Conservation (phyloP, 2,329 filamentous ascomycete species). For the Colletotrichum scovillei region DNA sequence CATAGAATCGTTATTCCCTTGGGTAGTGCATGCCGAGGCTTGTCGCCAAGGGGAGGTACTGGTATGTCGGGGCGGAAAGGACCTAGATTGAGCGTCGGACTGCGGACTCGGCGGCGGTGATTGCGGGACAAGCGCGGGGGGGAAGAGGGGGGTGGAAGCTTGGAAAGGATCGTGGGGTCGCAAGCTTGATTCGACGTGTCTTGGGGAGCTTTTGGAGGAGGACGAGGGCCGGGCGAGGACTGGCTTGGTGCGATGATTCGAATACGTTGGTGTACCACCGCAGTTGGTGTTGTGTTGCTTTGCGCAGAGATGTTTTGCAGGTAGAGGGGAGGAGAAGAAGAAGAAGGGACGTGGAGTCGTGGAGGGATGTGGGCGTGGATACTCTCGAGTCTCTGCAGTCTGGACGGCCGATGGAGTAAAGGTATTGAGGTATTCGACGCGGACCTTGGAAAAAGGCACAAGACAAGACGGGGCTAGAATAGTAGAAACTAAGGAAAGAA, state of each 20-base stretch:
- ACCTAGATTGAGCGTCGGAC: constrained; percentile 13
- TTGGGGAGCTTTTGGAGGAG: not conserved
- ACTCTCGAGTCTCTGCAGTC: not conserved
- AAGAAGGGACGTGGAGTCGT: not conserved
- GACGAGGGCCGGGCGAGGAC: not conserved
- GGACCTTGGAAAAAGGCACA: constrained; percentile 18
- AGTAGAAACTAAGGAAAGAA: too few species aligned
- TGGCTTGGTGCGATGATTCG: not conserved
- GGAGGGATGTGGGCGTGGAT: not conserved
- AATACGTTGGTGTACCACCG: not conserved
- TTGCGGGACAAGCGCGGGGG: constrained; percentile 27
- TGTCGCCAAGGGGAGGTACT: constrained; percentile 28
- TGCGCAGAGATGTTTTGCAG: not conserved
- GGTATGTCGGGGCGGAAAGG: constrained; percentile 7
- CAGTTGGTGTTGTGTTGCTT: constrained; percentile 8
- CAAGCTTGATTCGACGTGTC: not conserved
- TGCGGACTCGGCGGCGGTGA: constrained; percentile 10
- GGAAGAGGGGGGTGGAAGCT: constrained; percentile 9
- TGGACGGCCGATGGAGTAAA: not conserved
- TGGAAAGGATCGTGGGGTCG: constrained; percentile 4
- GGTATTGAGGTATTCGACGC: constrained; percentile 8
- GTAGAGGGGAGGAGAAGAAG: constrained; percentile 1
- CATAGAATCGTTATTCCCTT: constrained; percentile 73
- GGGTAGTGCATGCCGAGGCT: constrained; percentile 56
- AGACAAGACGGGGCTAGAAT: constrained; percentile 1